Percentiles rank a stretch among this genome's conserved stretches.
phyloP scores from a whole-genome alignment of 805 yeast genomes.

The Sungouiozyma ichnusensis region DNA sequence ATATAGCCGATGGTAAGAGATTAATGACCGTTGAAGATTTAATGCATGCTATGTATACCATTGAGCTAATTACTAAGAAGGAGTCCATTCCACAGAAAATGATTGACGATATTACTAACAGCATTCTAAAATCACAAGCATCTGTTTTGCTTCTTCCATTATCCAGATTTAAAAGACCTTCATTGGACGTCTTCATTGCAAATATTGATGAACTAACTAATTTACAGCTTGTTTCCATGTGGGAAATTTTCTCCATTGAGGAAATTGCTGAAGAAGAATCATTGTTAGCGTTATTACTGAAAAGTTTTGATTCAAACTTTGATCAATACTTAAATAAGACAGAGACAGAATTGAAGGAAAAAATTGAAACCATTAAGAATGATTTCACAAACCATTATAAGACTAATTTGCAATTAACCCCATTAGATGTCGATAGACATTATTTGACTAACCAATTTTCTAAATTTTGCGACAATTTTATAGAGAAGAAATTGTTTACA shows the following conservation, averaged over 20 bases:
- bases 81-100: slow-evolving; percentile 4
- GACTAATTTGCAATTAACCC: neutral
- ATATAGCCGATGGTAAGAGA: slow-evolving; percentile 26
- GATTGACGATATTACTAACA: slow-evolving; percentile 8
- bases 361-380: no score
- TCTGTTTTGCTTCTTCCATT: slow-evolving; percentile 9
- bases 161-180: slow-evolving; percentile 4
- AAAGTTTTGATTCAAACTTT: slow-evolving; percentile 10
- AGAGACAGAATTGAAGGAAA: neutral
- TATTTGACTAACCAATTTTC: neutral
- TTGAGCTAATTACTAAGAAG: slow-evolving; percentile 12
- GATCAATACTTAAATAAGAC: neutral
- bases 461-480: neutral
- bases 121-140: slow-evolving; percentile 10
- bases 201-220: slow-evolving; percentile 10
- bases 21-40: slow-evolving; percentile 13
- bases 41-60: slow-evolving; percentile 16
- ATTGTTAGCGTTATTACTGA: slow-evolving; percentile 9
- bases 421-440: neutral
- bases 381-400: neutral
- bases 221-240: slow-evolving; percentile 12
- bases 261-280: slow-evolving; percentile 4
- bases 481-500: slow-evolving; percentile 21
- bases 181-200: slow-evolving; percentile 7
- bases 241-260: slow-evolving; percentile 6